Evolutionary conservation across 768 basidiomycete genomes (phyloP).

Genomic region (Suillus occidentalis): DNA sequence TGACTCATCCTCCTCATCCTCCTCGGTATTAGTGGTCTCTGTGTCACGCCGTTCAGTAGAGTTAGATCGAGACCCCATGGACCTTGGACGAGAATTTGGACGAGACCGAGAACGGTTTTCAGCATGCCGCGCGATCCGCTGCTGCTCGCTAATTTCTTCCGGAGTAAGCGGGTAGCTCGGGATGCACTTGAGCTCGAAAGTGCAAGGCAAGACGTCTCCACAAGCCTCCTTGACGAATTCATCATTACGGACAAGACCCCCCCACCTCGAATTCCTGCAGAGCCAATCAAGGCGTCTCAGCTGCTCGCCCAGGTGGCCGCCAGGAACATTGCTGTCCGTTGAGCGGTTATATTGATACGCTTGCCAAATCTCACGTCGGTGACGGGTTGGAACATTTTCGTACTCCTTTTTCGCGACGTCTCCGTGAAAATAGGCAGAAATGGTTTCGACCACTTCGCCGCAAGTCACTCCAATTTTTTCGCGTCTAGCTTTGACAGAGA

Average conservation of each 20-base stretch:
- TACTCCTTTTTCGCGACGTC: conserved; percentile 56
- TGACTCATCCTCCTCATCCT: conserved; percentile 15
- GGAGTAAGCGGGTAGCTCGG: conserved; percentile 46
- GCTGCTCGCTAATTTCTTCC: conserved; percentile 51
- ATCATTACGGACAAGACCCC: conserved; percentile 54
- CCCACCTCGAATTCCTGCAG: conserved; percentile 56
- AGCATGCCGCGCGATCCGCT: conserved; percentile 21
- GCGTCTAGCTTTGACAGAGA: conserved; percentile 47
- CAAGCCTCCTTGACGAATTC: conserved; percentile 42
- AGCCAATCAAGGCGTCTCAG: conserved; percentile 72
- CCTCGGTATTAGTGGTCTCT: not conserved
- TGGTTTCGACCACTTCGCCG: conserved; percentile 59
- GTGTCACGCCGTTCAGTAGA: conserved; percentile 6
- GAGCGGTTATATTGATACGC: conserved; percentile 70
- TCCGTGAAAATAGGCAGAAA: conserved; percentile 51
- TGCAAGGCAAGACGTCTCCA: conserved; percentile 54
- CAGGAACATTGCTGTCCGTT: conserved; percentile 61
- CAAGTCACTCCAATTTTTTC: conserved; percentile 60
- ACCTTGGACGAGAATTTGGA: conserved; percentile 7
- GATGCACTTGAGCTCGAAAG: conserved; percentile 57
- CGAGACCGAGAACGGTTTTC: conserved; percentile 16
- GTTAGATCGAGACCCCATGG: not conserved
- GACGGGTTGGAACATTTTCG: conserved; percentile 35
- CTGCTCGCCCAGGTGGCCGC: conserved; percentile 61
- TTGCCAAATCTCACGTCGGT: conserved; percentile 44